These are phyloP conservation scores for Diatrype stigma DNA, from an alignment of 2,329 filamentous ascomycete genomes.

Conservation along the genomic window DNA sequence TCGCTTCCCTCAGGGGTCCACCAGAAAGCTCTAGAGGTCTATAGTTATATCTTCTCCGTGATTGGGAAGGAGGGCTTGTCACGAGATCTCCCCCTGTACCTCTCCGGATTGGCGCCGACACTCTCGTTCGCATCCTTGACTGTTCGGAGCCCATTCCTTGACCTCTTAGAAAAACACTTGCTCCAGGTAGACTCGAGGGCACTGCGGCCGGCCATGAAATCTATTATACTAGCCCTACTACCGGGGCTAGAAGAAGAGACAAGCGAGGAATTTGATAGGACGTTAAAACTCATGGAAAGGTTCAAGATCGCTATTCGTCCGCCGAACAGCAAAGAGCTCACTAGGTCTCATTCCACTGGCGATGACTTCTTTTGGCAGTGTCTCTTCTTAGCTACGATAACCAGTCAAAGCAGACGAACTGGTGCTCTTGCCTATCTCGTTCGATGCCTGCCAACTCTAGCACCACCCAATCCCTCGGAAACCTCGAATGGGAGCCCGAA, in stretches of 20 bases:
- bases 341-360: constrained; percentile 51
- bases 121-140: constrained; percentile 93
- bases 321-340: constrained; percentile 45
- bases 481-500: constrained; percentile 26
- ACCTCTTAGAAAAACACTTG: constrained; percentile 77
- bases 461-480: constrained; percentile 33
- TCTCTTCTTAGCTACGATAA: constrained; percentile 90
- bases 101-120: constrained; percentile 83
- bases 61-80: constrained; percentile 79
- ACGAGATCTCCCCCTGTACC: constrained; percentile 77
- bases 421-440: constrained; percentile 84
- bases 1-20: constrained; percentile 92
- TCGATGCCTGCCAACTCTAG: constrained; percentile 72
- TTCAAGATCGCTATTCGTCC: constrained; percentile 67
- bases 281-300: constrained; percentile 70
- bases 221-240: constrained; percentile 81
- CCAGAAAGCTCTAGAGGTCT: constrained; percentile 94
- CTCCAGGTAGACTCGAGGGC: constrained; percentile 65
- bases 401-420: constrained; percentile 76
- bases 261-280: constrained; percentile 93
- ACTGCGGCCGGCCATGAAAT: constrained; percentile 83
- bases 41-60: constrained; percentile 80
- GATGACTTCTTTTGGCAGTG: constrained; percentile 98
- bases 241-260: constrained; percentile 94
- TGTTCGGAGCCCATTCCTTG: constrained; percentile 80